Conservation (phyloP, 225 moss, liverwort and hornwort species). For the Marchantia paleacea region DNA sequence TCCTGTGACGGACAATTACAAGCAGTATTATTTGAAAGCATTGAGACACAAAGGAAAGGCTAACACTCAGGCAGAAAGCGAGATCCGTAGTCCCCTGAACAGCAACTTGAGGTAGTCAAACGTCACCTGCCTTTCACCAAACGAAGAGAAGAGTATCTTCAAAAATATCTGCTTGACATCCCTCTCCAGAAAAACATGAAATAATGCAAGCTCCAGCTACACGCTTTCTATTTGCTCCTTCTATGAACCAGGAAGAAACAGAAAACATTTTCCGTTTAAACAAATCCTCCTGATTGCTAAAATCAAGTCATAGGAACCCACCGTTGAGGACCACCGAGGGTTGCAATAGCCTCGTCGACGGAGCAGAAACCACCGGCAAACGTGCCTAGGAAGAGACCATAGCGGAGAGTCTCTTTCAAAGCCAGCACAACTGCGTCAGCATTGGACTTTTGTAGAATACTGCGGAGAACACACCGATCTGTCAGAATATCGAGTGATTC, state of each 20-base stretch:
- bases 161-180: not conserved
- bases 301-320: constrained; percentile 15
- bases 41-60: not conserved
- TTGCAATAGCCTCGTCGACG: constrained; percentile 84
- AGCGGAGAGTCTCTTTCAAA: constrained; percentile 80
- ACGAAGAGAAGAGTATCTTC: not conserved
- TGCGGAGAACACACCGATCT: not conserved
- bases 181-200: not conserved
- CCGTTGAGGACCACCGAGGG: constrained; percentile 60
- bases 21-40: not conserved
- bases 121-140: not conserved
- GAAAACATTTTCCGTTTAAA: not conserved
- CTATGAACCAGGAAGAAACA: not conserved
- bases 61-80: not conserved
- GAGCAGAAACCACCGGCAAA: constrained; percentile 93
- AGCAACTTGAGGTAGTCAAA: not conserved
- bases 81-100: not conserved
- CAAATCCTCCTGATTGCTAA: not conserved
- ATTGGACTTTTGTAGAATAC: constrained; percentile 55
- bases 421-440: constrained; percentile 60
- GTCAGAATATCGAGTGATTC: not conserved
- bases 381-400: constrained; percentile 88
- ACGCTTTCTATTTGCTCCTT: not conserved
- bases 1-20: constrained; percentile 39
- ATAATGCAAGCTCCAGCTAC: not conserved